Evolutionary conservation across 1,284 basidiomycete genomes (phyloP), one percentile per base, ranked within the genome.

Genomic region (Puccinia hordei): DNA sequence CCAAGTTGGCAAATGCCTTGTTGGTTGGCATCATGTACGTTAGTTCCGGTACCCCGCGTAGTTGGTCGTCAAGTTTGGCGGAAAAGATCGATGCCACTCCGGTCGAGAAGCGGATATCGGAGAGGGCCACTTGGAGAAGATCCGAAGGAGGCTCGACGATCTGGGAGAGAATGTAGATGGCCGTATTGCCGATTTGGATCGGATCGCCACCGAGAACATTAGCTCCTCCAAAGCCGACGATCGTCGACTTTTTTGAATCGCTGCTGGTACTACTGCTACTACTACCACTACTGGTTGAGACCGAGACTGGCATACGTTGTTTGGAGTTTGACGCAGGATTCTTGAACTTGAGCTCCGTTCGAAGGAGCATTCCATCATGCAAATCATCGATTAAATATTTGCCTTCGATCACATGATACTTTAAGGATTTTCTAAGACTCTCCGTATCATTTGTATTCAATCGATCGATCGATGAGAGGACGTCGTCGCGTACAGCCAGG

Each of bases 81-180:
- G 95, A 93, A 84, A 93, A 94, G 22, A 95, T 88, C 2, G 93
- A 92, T 0, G 94, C 94, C 57, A 98, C 89, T 87, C 95, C 99
- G 0, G 91, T 91, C 0, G 95, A 96, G 27, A 94, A 88, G 53
- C 94, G 90, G 4, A 97, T 88, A 73, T 89, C 89, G 0, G 94
- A 92, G 13, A 97, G 88, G 4, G 93, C 92, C 1, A 93, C 92
- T 84, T 92, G 90, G 51, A 98, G 87, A 19, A 92, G 89, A 85
- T 95, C 92, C 0, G 89, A 87, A 0, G 97, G 97, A 19, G 93
- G 93, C 9, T 90, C 88, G 30, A 98, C 88, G 0, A 95, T 90
- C 46, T 91, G 89, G 0, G 94, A 92, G 63, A 98, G 87, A 83
- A 98, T 91, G 86, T 99, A 99, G 82, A 99, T 92, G 82, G 95